Base-by-base conservation (phyloP, 306 rosid species). In the Albizia julibrissin region DNA sequence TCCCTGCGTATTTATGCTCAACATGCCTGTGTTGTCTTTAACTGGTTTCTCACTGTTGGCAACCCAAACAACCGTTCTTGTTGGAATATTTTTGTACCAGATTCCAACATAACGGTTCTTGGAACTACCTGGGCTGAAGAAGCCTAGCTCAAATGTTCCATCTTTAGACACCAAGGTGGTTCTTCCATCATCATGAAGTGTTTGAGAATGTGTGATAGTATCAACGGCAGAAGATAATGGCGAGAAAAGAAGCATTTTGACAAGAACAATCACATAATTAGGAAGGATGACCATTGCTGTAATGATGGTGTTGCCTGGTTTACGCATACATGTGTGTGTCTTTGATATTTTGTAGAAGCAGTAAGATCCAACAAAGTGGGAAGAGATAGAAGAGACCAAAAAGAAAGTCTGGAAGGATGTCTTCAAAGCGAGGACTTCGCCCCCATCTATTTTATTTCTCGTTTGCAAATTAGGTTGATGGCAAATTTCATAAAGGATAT, bases 11-110 rank as follows among this genome's bases (percentile, higher is more conserved):
- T 50, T 77, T 43, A 89, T 80, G 22, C 4, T 75, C 50, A 88
- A 66, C 68, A 16, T 42, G 19, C 93, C 79, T 0, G 90, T 86
- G 0, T 80, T 77, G n/a, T 82, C 81, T 1, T 44, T 73, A 58
- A 85, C 54, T 1, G 91, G 91, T 13, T 81, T 88, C 4, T 74
- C 80, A 2, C 88, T 29, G 22, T 88, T 90, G 5, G 93, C 91
- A 26, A 90, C 90, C 90, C 89, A 89, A 54, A 88, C 91, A 39
- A 83, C 72, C 3, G 87, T 82, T 52, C 2, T 64, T 7, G 31
- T 27, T 1, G 81, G 50, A 62, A 87, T 80, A 3, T 24, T 83
- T 21, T 72, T 71, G 82, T 76, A 90, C 91, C 94, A 87, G 6
- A 92, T 89, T 61, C 94, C 97, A 15, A 83, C 8, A 66, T 88